Percentiles rank a stretch among this genome's conserved stretches.
Evolutionary conservation across 2,329 filamentous ascomycete species (phyloP).

Genomic region (Cytospora leucostoma): DNA sequence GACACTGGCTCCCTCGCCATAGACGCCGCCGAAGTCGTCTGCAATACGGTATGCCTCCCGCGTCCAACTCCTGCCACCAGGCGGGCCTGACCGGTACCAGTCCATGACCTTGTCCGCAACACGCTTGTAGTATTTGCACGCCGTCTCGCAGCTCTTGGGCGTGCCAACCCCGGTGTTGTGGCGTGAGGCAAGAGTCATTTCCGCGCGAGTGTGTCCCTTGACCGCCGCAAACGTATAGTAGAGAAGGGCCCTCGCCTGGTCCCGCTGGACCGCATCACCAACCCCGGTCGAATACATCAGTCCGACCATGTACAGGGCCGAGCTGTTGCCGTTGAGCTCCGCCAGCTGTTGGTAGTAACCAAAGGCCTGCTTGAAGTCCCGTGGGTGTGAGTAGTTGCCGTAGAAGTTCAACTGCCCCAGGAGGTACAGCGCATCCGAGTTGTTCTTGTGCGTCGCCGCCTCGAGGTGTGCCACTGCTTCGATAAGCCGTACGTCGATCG

Average conservation of each 20-base stretch:
- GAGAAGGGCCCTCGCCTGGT: constrained; percentile 88
- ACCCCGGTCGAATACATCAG: constrained; percentile 95
- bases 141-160: constrained; percentile 80
- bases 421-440: constrained; percentile 84
- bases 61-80: constrained; percentile 78
- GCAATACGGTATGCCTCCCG: constrained; percentile 82
- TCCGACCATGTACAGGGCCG: constrained; percentile 93
- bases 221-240: constrained; percentile 95
- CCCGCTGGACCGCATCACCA: constrained; percentile 74
- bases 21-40: constrained; percentile 88
- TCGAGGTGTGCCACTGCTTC: constrained; percentile 56
- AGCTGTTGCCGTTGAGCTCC: constrained; percentile 76
- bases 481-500: constrained; percentile 46
- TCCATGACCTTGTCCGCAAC: constrained; percentile 91
- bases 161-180: constrained; percentile 84
- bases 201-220: constrained; percentile 77
- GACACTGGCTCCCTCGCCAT: constrained; percentile 91
- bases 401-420: constrained; percentile 96
- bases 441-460: constrained; percentile 55
- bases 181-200: constrained; percentile 92
- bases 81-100: constrained; percentile 87
- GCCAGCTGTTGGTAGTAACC: constrained; percentile 79
- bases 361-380: constrained; percentile 79
- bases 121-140: constrained; percentile 85
- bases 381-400: constrained; percentile 86